Evolutionary conservation across 805 yeast genomes (phyloP), one percentile per base, ranked within the genome.

Genomic region (Soucietia sequanensis): DNA sequence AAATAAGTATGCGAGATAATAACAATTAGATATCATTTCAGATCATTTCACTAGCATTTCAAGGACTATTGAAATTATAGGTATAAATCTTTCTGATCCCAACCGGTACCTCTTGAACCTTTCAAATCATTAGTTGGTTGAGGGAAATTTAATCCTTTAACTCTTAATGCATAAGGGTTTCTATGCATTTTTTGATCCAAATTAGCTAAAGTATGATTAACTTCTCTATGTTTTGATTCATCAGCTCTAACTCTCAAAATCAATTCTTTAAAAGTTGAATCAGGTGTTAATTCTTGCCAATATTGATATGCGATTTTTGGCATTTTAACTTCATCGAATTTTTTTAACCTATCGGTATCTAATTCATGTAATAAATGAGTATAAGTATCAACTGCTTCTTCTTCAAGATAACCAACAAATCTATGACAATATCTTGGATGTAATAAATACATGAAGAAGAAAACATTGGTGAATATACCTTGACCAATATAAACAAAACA

Each of bases 161-260:
- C 50, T 24, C 75, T 37, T 46, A 65, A 48, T 5, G 71, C 88
- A 56, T 77, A 83, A 10, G 90, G 90, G 50, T 83, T 83, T 48
- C 87, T 69, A 52, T 83, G 88, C 1, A 30, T 33, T 20, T 58
- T 55, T 42, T 68, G 77, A 35, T 67, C 54, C 46, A 82, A 68
- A 48, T 81, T 81, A 10, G 85, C 89, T 50, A 81, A 71, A 0
- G 89, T 83, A 49, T 82, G 90, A 59, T 82, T 83, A 19, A 83
- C 89, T 50, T 83, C 90, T 56, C 90, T 70, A 52, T 82, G 89
- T 54, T 82, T 82, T 26, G 87, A 81, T 56, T 82, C 90, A 50
- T 82, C 90, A 1, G 90, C 90, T 43, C 89, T 71, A 16, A 83
- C 65, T 45, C 78, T 70, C 39, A 70, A 67, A 30, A 83, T 63